These are phyloP conservation scores for Lasiodiplodia sp. DNA, from an alignment of 2,329 filamentous ascomycete species.

Conservation along the genomic window DNA sequence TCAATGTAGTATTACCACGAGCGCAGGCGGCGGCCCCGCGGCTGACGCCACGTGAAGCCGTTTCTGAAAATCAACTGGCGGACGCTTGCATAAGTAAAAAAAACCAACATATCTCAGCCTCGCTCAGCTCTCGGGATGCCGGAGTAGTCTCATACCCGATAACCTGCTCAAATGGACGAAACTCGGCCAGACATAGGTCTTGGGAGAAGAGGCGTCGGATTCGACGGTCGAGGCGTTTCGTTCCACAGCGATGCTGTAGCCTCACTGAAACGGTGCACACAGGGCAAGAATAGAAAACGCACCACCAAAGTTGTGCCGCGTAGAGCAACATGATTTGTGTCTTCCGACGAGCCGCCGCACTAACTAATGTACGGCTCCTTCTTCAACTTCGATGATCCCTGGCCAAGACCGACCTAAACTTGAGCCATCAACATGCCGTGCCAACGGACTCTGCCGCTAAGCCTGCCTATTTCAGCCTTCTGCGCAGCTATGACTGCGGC, in stretches of 20 bases:
- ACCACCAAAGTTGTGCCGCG: slow-evolving; percentile 12
- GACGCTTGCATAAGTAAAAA: slow-evolving; percentile 19
- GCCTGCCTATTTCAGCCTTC: slow-evolving; percentile 6
- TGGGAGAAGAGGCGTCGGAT: slow-evolving; percentile 9
- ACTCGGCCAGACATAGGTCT: background rate
- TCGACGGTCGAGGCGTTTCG: slow-evolving; percentile 15
- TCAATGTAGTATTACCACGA: slow-evolving; percentile 25
- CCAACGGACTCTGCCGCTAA: slow-evolving; percentile 8
- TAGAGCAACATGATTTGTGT: slow-evolving; percentile 30
- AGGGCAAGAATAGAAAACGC: slow-evolving; percentile 28
- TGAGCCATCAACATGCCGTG: slow-evolving; percentile 2
- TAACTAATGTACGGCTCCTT: slow-evolving; percentile 5
- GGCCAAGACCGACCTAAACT: background rate
- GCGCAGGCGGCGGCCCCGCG: background rate
- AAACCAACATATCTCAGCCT: slow-evolving; percentile 7
- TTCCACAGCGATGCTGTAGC: slow-evolving; percentile 21
- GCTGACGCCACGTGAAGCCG: slow-evolving; percentile 12
- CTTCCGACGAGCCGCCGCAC: slow-evolving; percentile 27
- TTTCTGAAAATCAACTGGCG: slow-evolving; percentile 3
- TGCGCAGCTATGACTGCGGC: slow-evolving; percentile 12
- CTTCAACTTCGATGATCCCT: slow-evolving; percentile 15
- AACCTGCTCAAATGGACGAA: background rate
- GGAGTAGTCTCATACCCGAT: background rate
- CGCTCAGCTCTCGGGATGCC: slow-evolving; percentile 9
- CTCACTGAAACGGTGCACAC: slow-evolving; percentile 12